Base-by-base conservation (phyloP, 495 filamentous ascomycete species). In the Talaromyces nanjingensis region DNA sequence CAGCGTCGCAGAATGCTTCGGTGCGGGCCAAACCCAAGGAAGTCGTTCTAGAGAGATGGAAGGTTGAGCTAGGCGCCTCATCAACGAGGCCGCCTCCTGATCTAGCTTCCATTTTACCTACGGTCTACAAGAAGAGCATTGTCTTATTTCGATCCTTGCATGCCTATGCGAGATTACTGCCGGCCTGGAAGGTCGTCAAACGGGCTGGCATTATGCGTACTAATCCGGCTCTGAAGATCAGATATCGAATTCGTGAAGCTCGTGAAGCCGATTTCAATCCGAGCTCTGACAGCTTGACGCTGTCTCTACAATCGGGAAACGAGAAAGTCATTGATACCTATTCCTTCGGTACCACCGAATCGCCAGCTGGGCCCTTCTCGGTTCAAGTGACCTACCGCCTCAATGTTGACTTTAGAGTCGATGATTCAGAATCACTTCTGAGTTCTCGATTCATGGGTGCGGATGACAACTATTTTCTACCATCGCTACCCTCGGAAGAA, bases 401-500 rank as follows among this genome's bases (percentile, higher is more conserved):
- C 39, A 89, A 92, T 69, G 96, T 89, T 75, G 91, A 89, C 67
- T 97, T 98, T 77, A 86, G 90, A 18, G 86, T 97, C 18, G 93
- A 96, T 68, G 91, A 96, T 69, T 87, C 91, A 0, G 94, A 98
- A 75, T 87, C 92, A 4, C 74, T 97, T 20, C 71, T 98, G 37
- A 97, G 93, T 75, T 97, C 92, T n/a, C 88, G 90, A n/a, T 92
- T 94, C 70, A 93, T 97, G 85, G 91, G 91, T 16, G 83, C 89
- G 16, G 93, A 97, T 68, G 91, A 97, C 70, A 87, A 90, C 45
- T 90, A 88, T 68, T 94, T 96, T 73, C 84, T 85, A 58, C 91
- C 91, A 8, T 91, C 90, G 2, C 74, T 93, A 18, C 78, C 75
- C 7, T 73, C 71, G n/a, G 72, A 74, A n/a, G 71, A 71, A 69